Base-by-base conservation (phyloP, 768 basidiomycete species). In the Coprinopsis strossmayeri region DNA sequence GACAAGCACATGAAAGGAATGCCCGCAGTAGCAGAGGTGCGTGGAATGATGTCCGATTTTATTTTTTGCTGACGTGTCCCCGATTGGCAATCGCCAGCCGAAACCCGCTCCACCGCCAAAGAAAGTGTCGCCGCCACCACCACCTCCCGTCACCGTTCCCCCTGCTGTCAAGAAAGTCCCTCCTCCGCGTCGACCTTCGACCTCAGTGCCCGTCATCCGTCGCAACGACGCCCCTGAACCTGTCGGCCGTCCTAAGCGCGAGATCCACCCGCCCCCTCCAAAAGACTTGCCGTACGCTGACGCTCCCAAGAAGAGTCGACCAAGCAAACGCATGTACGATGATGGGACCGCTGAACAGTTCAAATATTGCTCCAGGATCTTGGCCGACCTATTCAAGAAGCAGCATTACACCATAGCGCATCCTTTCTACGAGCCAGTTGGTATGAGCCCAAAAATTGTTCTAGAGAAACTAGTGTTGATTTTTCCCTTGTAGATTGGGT, bases 391-490 rank as follows among this genome's bases (percentile, higher is more conserved):
- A 52, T 70, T 83, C 59, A 81, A 83, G 62, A 91, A 92, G 69
- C 83, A 87, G 60, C 81, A 91, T 57, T 82, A 73, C 60, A 59
- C 66, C 28, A 69, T 82, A 49, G 91, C 90, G 0, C 73, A 74
- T 60, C 89, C 91, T 3, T 99, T 99, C 70, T 87, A 94, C 56
- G 87, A 91, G 62, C 93, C 96, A 51, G 93, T 99, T 56, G 91
- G 91, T 87, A 63, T 63, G 85, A 81, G 10, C 55, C 32, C 48
- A 30, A 46, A 28, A 54, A 34, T 41, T 26, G 35, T 17, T 38
- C 30, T 25, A 50, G 28, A 35, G 39, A 48, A 26, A 26, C 40
- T 17, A 47, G 15, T 24, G 46, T 46, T 48, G 30, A 49, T 48
- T 53, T 55, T 46, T 44, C 46, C 32, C 24, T 34, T 25, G 15